Conservation (phyloP, 139 green algal genomes). For the Chloropicon primus region DNA sequence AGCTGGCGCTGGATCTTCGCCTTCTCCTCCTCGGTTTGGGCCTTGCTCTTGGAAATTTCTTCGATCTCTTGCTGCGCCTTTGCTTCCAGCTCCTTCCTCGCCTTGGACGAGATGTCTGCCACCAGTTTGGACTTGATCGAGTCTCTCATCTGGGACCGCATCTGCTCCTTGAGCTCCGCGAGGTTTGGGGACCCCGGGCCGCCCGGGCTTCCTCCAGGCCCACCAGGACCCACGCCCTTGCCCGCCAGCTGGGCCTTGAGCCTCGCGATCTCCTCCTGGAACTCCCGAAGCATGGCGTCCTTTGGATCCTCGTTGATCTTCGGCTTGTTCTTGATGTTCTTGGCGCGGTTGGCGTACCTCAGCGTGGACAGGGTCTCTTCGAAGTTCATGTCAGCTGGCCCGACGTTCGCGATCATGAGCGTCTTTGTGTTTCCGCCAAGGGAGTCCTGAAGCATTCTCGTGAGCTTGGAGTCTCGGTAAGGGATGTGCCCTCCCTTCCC, state of each 20-base stretch:
- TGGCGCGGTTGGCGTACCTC: conserved; percentile 70
- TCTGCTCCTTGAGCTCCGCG: not conserved
- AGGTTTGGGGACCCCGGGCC: not conserved
- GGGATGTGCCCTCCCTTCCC: conserved; percentile 34
- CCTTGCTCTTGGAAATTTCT: not conserved
- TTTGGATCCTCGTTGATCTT: conserved; percentile 84
- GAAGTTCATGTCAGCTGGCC: conserved; percentile 66
- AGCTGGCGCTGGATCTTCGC: conserved; percentile 3
- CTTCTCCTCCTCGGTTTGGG: conserved; percentile 18
- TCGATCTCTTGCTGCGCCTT: conserved; percentile 6
- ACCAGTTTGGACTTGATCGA: conserved; percentile 14
- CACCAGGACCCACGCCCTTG: not conserved
- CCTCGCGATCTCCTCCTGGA: conserved; percentile 70
- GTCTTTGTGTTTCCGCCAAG: conserved; percentile 75
- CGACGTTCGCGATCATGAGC: conserved; percentile 68
- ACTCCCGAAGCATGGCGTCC: conserved; percentile 82
- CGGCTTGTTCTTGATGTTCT: conserved; percentile 94
- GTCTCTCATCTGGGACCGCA: not conserved
- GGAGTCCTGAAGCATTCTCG: conserved; percentile 4
- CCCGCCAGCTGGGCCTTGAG: conserved; percentile 54
- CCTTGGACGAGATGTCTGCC: conserved; percentile 25
- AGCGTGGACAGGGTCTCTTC: conserved; percentile 72
- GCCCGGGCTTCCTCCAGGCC: conserved; percentile 6
- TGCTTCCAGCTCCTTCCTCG: conserved; percentile 20
- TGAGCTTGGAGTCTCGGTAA: conserved; percentile 30